Conservation (phyloP, 2,329 filamentous ascomycete species). For the Fusarium euwallaceae region DNA sequence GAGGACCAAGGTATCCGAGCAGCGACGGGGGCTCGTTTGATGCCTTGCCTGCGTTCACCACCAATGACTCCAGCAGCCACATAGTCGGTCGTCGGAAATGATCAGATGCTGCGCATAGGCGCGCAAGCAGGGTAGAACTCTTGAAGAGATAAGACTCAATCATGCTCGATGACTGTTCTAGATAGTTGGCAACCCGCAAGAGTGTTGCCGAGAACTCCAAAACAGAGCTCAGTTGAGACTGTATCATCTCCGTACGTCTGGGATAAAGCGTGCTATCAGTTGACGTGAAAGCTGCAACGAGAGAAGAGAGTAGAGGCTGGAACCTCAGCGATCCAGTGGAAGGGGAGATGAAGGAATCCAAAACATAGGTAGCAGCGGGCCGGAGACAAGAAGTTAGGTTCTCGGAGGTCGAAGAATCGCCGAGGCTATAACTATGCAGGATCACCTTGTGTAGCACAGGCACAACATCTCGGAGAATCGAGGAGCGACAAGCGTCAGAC, state of each 20-base stretch:
- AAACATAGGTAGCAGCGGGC: constrained; percentile 79
- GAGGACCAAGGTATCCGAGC: constrained; percentile 87
- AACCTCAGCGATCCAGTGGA: constrained; percentile 79
- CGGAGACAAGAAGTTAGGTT: constrained; percentile 73
- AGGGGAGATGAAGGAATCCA: constrained; percentile 81
- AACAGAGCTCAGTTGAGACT: constrained; percentile 73
- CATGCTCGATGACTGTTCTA: constrained; percentile 72
- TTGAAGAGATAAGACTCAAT: constrained; percentile 87
- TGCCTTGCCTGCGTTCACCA: constrained; percentile 75
- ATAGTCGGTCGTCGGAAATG: constrained; percentile 75
- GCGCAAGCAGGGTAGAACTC: constrained; percentile 79
- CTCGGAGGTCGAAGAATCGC: constrained; percentile 65
- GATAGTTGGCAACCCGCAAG: constrained; percentile 76
- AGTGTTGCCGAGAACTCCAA: constrained; percentile 77
- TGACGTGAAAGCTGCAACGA: constrained; percentile 64
- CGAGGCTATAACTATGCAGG: constrained; percentile 79
- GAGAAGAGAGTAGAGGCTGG: constrained; percentile 79
- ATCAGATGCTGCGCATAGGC: constrained; percentile 79
- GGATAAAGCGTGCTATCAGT: constrained; percentile 74
- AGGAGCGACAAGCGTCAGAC: constrained; percentile 74
- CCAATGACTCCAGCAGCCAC: constrained; percentile 78
- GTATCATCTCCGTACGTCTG: constrained; percentile 66
- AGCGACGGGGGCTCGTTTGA: constrained; percentile 89
- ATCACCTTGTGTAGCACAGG: constrained; percentile 79
- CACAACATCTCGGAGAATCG: constrained; percentile 77